Evolutionary conservation across 805 yeast genomes (phyloP), one percentile per base, ranked within the genome.

Genomic region (Ogataea nakhonphanomensis): DNA sequence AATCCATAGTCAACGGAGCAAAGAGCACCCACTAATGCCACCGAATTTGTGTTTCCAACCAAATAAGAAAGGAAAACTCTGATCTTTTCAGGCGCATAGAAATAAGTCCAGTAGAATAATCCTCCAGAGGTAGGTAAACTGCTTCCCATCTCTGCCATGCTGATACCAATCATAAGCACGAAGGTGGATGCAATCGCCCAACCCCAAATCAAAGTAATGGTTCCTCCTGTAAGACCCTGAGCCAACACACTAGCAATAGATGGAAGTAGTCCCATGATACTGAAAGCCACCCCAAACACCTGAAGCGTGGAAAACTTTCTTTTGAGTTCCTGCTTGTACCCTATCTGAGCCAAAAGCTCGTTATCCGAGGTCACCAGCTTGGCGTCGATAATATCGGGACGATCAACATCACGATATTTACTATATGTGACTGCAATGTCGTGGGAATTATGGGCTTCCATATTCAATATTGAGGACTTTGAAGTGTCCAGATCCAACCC

Each of bases 91-190:
- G 71, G 73, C 14, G 73, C 66, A 49, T 62, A 71, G 52, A 65
- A 69, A 45, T 66, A 66, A 2, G 69, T 64, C 65, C 67, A 65
- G 49, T 79, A 80, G 30, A 81, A 81, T 10, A 81, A 70, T 29
- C 84, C 85, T 8, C 81, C 74, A 4, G 79, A 66, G 3, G 82
- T 78, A 20, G 85, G 85, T 59, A 75, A 71, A 5, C 81, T 74
- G 31, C 76, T 67, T 13, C 81, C 76, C 25, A 79, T 61, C 51
- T 80, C 85, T 0, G 84, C 81, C 72, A 80, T 65, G 14, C 78
- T 67, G 28, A 72, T 60, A 11, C 80, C 81, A 28, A 79, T 81
- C 1, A 71, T 64, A 20, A 72, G 64, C 36, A 79, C 70, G 26
- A 78, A 73, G 12, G 71, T 73, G 53, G 43, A 78, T 53, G 72